A percentile compares a stretch with the other conserved stretches of the same genome.
Conservation (phyloP, 352 stramenopile species). For the Phytophthora cactorum region DNA sequence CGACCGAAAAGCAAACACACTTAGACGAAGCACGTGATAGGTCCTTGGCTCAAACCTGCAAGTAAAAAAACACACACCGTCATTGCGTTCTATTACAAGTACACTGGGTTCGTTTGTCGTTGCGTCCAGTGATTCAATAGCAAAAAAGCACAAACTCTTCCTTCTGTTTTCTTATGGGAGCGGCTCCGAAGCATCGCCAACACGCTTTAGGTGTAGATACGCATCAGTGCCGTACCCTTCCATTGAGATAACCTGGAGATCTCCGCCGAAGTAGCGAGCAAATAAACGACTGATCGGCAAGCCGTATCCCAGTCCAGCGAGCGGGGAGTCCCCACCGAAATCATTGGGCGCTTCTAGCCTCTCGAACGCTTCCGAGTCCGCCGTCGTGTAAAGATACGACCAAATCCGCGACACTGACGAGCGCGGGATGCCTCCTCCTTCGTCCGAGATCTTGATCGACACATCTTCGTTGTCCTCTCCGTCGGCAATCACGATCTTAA, state of each 20-base stretch:
- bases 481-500: conserved; percentile 99
- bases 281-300: conserved; percentile 97
- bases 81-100: not conserved
- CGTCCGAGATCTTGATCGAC: conserved; percentile 99
- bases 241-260: conserved; percentile 99
- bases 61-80: not conserved
- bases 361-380: conserved; percentile 94
- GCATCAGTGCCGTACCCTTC: conserved; percentile 99
- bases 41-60: no score
- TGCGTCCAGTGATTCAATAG: not conserved
- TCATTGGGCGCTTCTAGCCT: conserved; percentile 88
- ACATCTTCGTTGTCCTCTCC: conserved; percentile 99
- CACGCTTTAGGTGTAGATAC: conserved; percentile 94
- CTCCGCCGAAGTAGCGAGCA: conserved; percentile 99
- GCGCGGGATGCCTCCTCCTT: conserved; percentile 98
- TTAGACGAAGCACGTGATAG: not conserved
- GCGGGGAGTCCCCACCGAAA: conserved; percentile 88
- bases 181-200: conserved; percentile 91
- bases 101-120: not conserved
- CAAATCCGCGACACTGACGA: conserved; percentile 99
- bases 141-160: not conserved
- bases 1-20: conserved; percentile 47
- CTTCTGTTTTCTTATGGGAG: conserved; percentile 53
- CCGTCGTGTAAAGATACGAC: conserved; percentile 99
- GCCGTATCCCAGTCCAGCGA: conserved; percentile 97